Base-by-base conservation (phyloP, 306 rosid species). In the Dalbergia oliveri region DNA sequence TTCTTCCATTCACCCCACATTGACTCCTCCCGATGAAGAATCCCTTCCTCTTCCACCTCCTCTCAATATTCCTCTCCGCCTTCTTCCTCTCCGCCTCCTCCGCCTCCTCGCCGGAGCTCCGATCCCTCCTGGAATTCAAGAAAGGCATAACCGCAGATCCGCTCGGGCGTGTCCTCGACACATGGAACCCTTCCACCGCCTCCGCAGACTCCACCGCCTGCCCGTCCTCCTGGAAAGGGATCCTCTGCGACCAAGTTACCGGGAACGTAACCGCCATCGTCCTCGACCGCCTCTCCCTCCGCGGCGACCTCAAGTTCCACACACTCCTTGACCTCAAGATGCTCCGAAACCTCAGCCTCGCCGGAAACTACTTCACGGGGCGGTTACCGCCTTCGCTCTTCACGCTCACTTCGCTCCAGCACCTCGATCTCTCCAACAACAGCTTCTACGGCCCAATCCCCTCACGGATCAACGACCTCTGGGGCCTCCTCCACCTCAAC, bases 381-480 rank as follows among this genome's bases (percentile, higher is more conserved):
- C 80, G 98, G 62, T 65, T 95, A 9, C 93, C 91, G 0, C 99
- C 99, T 5, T 83, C 91, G 3, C 71, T 95, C 13, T 97, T 97
- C 11, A 76, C 89, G 3, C 81, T 95, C 53, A 47, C 88, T 6
- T 79, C 94, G 4, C 85, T 95, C 73, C 88, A 91, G 87, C 89
- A 84, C 84, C 87, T 95, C 87, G 99, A 95, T 95, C 97, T 95
- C 51, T 95, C 99, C 0, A 8, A 63, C 11, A 95, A 95, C 85
- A 21, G 65, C 6, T 95, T 95, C 87, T 91, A 90, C 72, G 99
- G 99, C 0, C 99, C 99, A 79, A 90, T 95, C 77, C 97, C 99
- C 0, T 90, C 86, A 9, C 90, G 95, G 90, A 88, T 95, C 87
- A 91, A 86, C 77, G 93, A 87, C 16, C 84, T 95, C 0, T 95